Percentiles rank a stretch among this genome's conserved stretches.
Evolutionary conservation across 192 early-diverging fungal species (phyloP).

Genomic region (Chytriomyces sp.): DNA sequence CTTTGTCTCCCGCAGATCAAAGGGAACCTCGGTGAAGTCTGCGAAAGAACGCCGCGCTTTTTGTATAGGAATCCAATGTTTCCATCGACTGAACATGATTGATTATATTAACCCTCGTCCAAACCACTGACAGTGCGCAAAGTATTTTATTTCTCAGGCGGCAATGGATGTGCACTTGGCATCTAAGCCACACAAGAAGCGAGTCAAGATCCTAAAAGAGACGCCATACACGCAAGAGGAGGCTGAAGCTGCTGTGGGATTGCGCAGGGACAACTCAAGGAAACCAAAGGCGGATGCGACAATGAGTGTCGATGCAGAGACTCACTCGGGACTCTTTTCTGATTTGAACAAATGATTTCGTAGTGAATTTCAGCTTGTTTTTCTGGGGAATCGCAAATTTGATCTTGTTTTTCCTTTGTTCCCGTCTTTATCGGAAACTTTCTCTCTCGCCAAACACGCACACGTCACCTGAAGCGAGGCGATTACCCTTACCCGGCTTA

Average conservation of each 20-base stretch:
- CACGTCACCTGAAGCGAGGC: too few relatives aligned
- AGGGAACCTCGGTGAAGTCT: too few relatives aligned
- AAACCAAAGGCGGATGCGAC: background rate
- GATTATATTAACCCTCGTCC: too few relatives aligned
- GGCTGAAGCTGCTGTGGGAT: conserved; percentile 56
- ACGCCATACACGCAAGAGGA: conserved; percentile 90
- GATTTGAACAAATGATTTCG: background rate
- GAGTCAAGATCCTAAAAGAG: conserved; percentile 83
- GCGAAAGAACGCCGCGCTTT: too few relatives aligned
- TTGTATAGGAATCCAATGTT: too few relatives aligned
- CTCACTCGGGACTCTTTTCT: background rate
- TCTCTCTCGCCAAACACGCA: too few relatives aligned
- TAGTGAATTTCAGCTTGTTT: background rate
- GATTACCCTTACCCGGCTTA: too few relatives aligned
- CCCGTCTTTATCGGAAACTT: background rate
- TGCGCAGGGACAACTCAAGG: conserved; percentile 41
- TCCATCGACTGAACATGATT: too few relatives aligned
- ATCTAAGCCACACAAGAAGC: conserved; percentile 84
- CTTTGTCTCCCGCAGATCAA: too few relatives aligned
- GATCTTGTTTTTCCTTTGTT: too few relatives aligned
- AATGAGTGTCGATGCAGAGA: conserved; percentile 23
- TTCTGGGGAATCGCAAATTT: too few relatives aligned
- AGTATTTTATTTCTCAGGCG: conserved; percentile 70
- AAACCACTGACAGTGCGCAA: conserved; percentile 55
- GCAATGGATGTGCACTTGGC: conserved; percentile 68